Conservation (phyloP, 768 basidiomycete genomes). For the Boletus sensibilis region DNA sequence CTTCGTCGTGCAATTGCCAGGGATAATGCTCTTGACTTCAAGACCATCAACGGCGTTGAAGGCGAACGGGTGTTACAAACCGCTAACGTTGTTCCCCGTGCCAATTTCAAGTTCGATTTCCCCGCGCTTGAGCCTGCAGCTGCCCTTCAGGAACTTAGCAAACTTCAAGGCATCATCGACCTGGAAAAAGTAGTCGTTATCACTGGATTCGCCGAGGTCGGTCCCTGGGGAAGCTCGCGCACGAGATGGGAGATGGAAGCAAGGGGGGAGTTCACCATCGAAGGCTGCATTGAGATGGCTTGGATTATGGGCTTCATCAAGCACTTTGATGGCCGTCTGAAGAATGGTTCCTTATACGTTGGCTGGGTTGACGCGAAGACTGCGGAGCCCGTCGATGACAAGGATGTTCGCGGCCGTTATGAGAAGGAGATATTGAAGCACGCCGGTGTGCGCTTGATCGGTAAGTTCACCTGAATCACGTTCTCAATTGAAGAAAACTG, state of each 20-base stretch:
- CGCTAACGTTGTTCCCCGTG: conserved; percentile 90
- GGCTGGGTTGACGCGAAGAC: conserved; percentile 98
- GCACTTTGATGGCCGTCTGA: conserved; percentile 96
- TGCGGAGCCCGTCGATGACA: conserved; percentile 93
- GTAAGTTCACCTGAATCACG: conserved; percentile 43
- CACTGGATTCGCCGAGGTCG: conserved; percentile 96
- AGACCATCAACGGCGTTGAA: conserved; percentile 82
- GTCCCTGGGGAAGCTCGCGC: conserved; percentile 97
- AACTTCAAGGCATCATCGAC: conserved; percentile 87
- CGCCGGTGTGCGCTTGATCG: conserved; percentile 91
- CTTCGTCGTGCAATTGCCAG: conserved; percentile 90
- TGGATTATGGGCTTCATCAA: conserved; percentile 99
- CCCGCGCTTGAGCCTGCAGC: conserved; percentile 74
- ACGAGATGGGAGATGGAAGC: conserved; percentile 99
- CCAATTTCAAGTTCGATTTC: conserved; percentile 97
- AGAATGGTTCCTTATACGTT: conserved; percentile 88
- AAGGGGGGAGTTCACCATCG: conserved; percentile 92
- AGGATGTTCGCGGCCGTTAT: conserved; percentile 91
- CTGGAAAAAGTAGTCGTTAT: conserved; percentile 95
- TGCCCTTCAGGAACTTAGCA: conserved; percentile 68
- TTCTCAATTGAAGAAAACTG: conserved; percentile 11
- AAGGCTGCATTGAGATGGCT: conserved; percentile 99
- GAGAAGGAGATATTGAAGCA: conserved; percentile 92
- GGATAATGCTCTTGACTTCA: conserved; percentile 96
- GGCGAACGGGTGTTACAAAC: conserved; percentile 92